Evolutionary conservation across 371 early-diverging fungal species (phyloP), one percentile per base, ranked within the genome.

Genomic region (Parasitella parasitica): DNA sequence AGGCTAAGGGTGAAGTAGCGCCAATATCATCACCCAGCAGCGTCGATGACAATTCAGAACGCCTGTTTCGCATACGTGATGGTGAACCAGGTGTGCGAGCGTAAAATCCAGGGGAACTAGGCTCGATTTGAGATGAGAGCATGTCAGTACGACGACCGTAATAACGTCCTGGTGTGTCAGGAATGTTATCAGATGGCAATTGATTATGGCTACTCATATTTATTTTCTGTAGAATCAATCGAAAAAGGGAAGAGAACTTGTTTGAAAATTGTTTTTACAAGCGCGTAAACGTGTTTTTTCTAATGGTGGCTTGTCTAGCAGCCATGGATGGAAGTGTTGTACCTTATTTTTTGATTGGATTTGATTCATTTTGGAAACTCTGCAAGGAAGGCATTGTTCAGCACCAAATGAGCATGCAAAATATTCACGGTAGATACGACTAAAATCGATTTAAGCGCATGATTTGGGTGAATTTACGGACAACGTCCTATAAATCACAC

Each of bases 31-130:
- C 74, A 8, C 69, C 72, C 24, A 80, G 59, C 12, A 76, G 54
- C 0, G 74, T 67, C 5, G 78, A 72, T 4, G 76, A 73, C n/a
- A 80, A 54, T 57, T 80, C 80, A 18, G 73, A 75, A 36, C 77
- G 72, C 50, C 78, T 68, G 24, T 59, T 50, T 32, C 72, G 56
- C 15, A 54, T 35, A 27, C 67, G 61, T 9, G 73, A 64, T 11
- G 81, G 82, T 30, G 78, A 69, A 32, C 72, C 74, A 26, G 83
- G 75, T 28, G 80, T 69, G 36, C 69, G 69, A 11, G 61, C 67
- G 37, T 65, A 49, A 16, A 61, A 55, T 3, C 63, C 64, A 30
- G 75, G 72, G 15, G 78, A 77, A 9, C 71, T 61, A 26, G 60
- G 57, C 1, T 69, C 64, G 0, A 69, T 16, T 48, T 69, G 69